phyloP scores from a whole-genome alignment of 352 stramenopile genomes.

The Paralagenidium karlingii region DNA sequence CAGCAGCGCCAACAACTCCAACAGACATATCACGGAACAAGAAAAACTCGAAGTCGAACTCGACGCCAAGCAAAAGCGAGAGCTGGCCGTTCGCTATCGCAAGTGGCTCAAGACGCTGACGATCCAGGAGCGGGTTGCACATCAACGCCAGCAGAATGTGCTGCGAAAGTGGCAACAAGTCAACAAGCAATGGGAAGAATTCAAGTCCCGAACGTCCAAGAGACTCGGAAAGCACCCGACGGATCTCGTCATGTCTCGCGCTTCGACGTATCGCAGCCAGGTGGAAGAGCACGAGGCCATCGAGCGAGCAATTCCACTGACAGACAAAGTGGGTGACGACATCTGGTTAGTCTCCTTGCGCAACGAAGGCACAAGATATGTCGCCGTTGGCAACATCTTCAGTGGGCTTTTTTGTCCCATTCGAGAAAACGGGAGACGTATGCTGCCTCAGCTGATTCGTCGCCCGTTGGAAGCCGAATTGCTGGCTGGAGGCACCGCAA shows the following conservation, averaged over 20 bases:
- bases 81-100: conserved; percentile 28
- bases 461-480: conserved; percentile 53
- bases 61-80: conserved; percentile 26
- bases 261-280: conserved; percentile 76
- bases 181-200: conserved; percentile 56
- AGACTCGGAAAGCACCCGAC: conserved; percentile 45
- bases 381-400: conserved; percentile 89
- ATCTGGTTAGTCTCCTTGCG: conserved; percentile 86
- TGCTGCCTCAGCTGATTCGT: too few relatives aligned
- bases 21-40: too few relatives aligned
- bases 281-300: conserved; percentile 85
- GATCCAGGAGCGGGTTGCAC: conserved; percentile 52
- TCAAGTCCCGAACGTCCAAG: conserved; percentile 41
- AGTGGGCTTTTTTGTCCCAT: conserved; percentile 85
- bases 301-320: conserved; percentile 70
- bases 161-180: conserved; percentile 57
- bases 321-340: conserved; percentile 80
- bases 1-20: conserved; percentile 1
- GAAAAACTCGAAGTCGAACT: conserved; percentile 5
- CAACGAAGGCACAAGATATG: conserved; percentile 72
- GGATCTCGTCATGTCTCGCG: conserved; percentile 78
- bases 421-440: too few relatives aligned
- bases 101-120: conserved; percentile 57
- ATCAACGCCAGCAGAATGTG: conserved; percentile 54
- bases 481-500: too few relatives aligned